These are phyloP conservation scores for Babesia bigemina DNA, from an alignment of 169 alveolate species.

Conservation along the genomic window DNA sequence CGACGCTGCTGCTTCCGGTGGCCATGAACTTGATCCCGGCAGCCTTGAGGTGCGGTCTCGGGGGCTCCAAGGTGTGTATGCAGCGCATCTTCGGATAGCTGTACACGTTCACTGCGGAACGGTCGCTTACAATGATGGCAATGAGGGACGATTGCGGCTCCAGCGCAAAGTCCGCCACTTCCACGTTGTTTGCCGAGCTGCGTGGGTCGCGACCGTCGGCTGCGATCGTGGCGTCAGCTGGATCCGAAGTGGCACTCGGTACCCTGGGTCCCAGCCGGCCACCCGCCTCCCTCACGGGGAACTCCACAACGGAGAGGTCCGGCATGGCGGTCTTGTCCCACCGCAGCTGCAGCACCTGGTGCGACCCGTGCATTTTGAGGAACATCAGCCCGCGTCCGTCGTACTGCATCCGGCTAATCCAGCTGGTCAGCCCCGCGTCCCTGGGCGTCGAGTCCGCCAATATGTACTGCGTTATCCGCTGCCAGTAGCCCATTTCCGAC, in stretches of 20 bases:
- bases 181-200: constrained; percentile 2
- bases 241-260: not conserved
- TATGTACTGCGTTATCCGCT: constrained; percentile 26
- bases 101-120: constrained; percentile 40
- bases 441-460: constrained; percentile 8
- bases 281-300: constrained; percentile 17
- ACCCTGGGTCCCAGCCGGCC: not conserved
- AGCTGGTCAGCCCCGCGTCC: constrained; percentile 32
- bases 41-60: constrained; percentile 24
- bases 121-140: constrained; percentile 33
- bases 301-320: constrained; percentile 15
- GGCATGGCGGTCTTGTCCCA: constrained; percentile 45
- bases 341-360: constrained; percentile 13
- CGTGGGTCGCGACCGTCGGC: not conserved
- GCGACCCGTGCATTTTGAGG: constrained; percentile 27
- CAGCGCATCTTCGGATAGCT: constrained; percentile 23
- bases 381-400: constrained; percentile 24
- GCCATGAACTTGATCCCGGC: constrained; percentile 30
- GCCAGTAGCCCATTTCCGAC: constrained; percentile 51
- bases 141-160: constrained; percentile 24
- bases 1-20: not conserved
- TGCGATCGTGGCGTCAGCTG: not conserved
- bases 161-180: constrained; percentile 35
- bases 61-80: constrained; percentile 31
- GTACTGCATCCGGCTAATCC: constrained; percentile 52